Evolutionary conservation across 441 rosid genomes (phyloP), one percentile per base, ranked within the genome.

Genomic region (Populus trichocarpa): DNA sequence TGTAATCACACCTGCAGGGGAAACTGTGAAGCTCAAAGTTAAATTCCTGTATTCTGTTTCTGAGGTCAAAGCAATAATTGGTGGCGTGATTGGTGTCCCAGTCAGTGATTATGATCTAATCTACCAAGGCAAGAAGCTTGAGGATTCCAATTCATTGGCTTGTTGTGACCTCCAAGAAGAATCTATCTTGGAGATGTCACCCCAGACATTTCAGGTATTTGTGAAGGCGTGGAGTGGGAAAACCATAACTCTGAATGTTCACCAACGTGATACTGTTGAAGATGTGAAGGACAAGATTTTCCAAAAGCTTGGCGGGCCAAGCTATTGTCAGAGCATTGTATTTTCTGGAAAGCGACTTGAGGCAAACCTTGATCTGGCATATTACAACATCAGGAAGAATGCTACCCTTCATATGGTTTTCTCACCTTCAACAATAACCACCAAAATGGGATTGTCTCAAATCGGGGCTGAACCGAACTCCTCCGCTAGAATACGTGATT

Each of bases 281-380:
- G 75, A 75, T 46, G 79, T 84, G 74, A 81, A 77, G 77, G 32
- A 20, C n/a, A 70, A 75, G 77, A 28, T 78, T 7, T 77, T 72
- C 36, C 7, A 82, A 26, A 87, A 76, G 77, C 76, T 78, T 70
- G 8, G 70, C 38, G 64, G 73, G 18, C 84, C 84, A 1, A 7
- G 28, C 68, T n/a, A 73, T 23, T 12, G 40, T 74, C 78, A 68
- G 33, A 78, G 68, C 18, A 30, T 83, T 67, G 11, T 71, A 9
- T 80, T 67, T 79, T 76, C 57, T 28, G 90, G 88, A 63, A 82
- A 79, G 73, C 72, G 67, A 74, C 82, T 87, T 3, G 81, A 75
- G 32, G 67, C 50, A 23, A 64, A 22, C 18, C 65, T 8, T 0
- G 75, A 80, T 75, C 75, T 87, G 68, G 83, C 73, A 32, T 80